phyloP scores from a whole-genome alignment of 208 protist genomes.

The Trichomonas vaginalis region DNA sequence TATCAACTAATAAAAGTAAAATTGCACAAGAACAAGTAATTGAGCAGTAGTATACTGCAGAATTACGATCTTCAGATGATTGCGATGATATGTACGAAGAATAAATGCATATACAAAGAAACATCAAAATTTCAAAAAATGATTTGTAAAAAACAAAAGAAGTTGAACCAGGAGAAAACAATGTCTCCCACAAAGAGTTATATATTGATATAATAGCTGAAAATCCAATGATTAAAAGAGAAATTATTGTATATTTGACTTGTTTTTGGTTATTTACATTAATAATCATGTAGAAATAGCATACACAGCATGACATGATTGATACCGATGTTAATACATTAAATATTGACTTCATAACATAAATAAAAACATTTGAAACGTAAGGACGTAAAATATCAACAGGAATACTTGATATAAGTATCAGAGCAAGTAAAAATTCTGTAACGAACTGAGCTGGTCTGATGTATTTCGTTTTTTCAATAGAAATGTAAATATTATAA shows the following conservation, averaged over 20 bases:
- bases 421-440: neutral
- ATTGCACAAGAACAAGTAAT: neutral
- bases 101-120: neutral
- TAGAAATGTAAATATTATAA: neutral
- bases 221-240: neutral
- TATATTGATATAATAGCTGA: neutral
- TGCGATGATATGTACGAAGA: neutral
- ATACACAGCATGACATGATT: neutral
- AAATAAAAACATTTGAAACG: neutral
- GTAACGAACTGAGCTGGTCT: neutral
- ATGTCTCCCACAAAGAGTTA: neutral
- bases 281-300: neutral
- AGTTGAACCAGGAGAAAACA: neutral
- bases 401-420: neutral
- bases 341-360: neutral
- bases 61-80: neutral
- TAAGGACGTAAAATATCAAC: neutral
- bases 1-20: neutral
- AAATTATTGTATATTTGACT: neutral
- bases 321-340: neutral
- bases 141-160: neutral
- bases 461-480: neutral
- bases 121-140: neutral
- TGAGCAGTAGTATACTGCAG: neutral
- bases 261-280: neutral